phyloP scores from a whole-genome alignment of 176 grass and related monocot genomes.

The Chrysopogon serrulatus region DNA sequence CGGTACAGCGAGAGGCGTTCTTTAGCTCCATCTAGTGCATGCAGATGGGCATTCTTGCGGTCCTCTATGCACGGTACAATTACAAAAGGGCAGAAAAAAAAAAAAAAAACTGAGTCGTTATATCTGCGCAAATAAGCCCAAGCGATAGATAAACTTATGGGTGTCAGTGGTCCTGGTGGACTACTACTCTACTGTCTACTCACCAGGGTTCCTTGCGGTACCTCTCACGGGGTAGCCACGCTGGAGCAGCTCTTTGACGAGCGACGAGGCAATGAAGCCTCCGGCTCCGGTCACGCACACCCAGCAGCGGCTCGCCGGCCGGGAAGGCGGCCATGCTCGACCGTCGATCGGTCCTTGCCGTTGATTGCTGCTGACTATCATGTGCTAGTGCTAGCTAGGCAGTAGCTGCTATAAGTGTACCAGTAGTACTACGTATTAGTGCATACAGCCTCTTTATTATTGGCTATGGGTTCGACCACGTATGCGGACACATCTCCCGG shows the following conservation, averaged over 20 bases:
- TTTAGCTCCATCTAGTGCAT: slow-evolving; percentile 24
- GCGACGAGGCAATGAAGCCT: slow-evolving; percentile 53
- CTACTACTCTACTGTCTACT: not conserved
- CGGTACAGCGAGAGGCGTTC: slow-evolving; percentile 38
- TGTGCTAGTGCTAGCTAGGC: too few species aligned
- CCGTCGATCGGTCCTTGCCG: not conserved
- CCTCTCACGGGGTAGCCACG: slow-evolving; percentile 51
- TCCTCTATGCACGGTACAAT: slow-evolving; percentile 2
- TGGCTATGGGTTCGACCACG: too few species aligned
- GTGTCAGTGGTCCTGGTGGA: too few species aligned
- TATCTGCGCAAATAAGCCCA: too few species aligned
- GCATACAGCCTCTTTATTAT: too few species aligned
- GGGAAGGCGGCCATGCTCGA: not conserved
- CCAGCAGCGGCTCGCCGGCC: slow-evolving; percentile 18
- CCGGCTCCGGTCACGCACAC: slow-evolving; percentile 64
- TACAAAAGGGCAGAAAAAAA: too few species aligned
- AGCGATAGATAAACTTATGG: too few species aligned
- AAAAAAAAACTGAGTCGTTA: too few species aligned
- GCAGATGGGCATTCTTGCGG: slow-evolving; percentile 45
- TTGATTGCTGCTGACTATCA: not conserved
- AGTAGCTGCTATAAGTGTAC: too few species aligned
- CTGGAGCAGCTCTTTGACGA: slow-evolving; percentile 51
- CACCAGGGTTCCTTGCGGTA: slow-evolving; percentile 47
- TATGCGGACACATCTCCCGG: too few species aligned
- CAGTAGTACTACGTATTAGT: too few species aligned